Evolutionary conservation across 345 rosid genomes (phyloP).

Genomic region (Corchorus olitorius): DNA sequence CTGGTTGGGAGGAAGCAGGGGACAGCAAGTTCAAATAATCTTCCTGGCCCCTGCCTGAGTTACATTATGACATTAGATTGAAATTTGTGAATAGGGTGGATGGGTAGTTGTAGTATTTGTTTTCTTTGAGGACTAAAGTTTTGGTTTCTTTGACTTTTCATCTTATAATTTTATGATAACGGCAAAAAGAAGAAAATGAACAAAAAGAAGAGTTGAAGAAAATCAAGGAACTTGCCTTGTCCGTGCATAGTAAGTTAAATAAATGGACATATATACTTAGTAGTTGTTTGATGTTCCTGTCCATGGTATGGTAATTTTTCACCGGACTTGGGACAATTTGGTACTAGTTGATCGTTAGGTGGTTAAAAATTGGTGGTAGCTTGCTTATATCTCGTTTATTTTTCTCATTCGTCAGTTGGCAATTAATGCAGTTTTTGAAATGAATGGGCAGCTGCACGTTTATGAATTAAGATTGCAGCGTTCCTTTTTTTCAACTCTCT

Average conservation of each 20-base stretch:
- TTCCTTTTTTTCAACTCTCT: too few relatives aligned
- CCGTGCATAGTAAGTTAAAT: not conserved
- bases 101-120: not conserved
- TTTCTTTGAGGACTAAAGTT: not conserved
- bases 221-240: not conserved
- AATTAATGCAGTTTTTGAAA: too few relatives aligned
- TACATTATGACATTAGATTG: conserved; percentile 14
- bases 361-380: too few relatives aligned
- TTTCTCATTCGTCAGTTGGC: too few relatives aligned
- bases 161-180: not conserved
- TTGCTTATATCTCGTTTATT: too few relatives aligned
- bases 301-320: too few relatives aligned
- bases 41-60: conserved; percentile 1
- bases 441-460: too few relatives aligned
- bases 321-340: too few relatives aligned
- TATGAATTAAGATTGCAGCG: too few relatives aligned
- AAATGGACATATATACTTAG: too few relatives aligned
- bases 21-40: not conserved
- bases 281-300: too few relatives aligned
- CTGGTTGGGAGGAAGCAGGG: not conserved
- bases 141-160: not conserved
- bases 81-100: conserved; percentile 28
- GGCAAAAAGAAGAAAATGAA: not conserved
- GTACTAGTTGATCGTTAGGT: too few relatives aligned
- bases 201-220: not conserved